Evolutionary conservation across 2,329 filamentous ascomycete species (phyloP), one percentile per base, ranked within the genome.

Genomic region (Esteya vermicola): DNA sequence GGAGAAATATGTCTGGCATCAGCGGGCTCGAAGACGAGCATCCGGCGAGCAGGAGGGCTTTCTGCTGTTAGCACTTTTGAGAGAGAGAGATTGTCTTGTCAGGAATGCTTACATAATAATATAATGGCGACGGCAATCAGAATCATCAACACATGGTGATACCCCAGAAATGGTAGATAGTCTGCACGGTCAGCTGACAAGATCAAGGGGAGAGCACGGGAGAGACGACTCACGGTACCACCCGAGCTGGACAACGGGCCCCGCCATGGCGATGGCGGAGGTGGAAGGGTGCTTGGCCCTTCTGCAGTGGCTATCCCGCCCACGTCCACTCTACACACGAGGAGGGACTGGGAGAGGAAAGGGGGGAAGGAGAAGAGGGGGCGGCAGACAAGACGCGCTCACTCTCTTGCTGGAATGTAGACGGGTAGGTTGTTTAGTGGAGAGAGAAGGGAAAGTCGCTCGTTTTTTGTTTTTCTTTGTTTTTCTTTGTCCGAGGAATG

Each of bases 11-110:
- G 56, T 80, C 78, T 21, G 91, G 91, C 52, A 98, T 95, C 41
- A 93, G 68, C 3, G 89, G 91, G 38, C 89, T 95, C 31, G 89
- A 94, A 9, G 89, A 96, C 5, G 91, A 96, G 63, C 91, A 98
- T 53, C 91, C 91, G 54, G 91, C 89, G 50, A 98, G 69, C 53
- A 98, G 66, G 48, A 98, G 75, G 52, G 91, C 88, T 95, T 53
- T n/a, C 6, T 3, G 91, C 88, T 95, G 53, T 13, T 8, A 2
- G 14, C 3, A 25, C n/a, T 14, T n/a, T 10, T 21, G 36, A 25
- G 4, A 43, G 40, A n/a, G 10, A 3, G 9, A 26, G 19, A 3
- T 5, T 16, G 12, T 5, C 14, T 30, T 16, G 23, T 23, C 35
- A 19, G 12, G 10, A 25, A 23, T 2, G 72, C 85, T 65, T 68